Evolutionary conservation across 441 rosid species (phyloP).

Genomic region (Omphalea diandra): DNA sequence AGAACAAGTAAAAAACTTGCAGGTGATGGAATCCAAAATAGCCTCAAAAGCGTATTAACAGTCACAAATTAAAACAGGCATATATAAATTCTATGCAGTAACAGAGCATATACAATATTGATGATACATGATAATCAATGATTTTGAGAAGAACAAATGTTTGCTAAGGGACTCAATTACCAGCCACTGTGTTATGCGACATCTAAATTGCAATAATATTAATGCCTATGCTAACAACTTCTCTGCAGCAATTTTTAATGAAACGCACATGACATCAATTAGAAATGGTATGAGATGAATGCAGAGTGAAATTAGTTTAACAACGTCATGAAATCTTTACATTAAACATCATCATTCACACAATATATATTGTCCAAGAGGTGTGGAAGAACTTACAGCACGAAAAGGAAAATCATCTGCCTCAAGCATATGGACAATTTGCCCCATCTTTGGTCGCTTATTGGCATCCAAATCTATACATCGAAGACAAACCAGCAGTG

Average conservation of each 20-base stretch:
- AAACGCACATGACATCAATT: not conserved
- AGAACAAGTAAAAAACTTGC: not conserved
- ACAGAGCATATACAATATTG: not conserved
- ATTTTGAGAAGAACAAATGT: not conserved
- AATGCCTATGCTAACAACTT: not conserved
- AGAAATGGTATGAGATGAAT: not conserved
- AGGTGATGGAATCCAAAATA: not conserved
- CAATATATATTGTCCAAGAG: not conserved
- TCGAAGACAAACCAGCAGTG: conserved; percentile 77
- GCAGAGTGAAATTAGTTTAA: not conserved
- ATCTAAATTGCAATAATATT: not conserved
- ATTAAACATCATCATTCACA: not conserved
- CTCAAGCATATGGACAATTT: conserved; percentile 91
- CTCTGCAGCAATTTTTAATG: not conserved
- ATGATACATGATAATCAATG: not conserved
- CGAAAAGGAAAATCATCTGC: conserved; percentile 91
- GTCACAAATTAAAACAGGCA: too few relatives aligned
- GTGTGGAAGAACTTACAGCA: conserved; percentile 40
- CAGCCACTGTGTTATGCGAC: not conserved
- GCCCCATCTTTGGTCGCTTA: conserved; percentile 98
- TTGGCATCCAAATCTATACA: conserved; percentile 83
- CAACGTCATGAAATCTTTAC: not conserved
- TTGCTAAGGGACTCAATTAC: not conserved
- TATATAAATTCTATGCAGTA: too few relatives aligned
- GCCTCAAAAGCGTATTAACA: too few relatives aligned